Base-by-base conservation (phyloP, 2,329 filamentous ascomycete species). In the Eutypella sp. region DNA sequence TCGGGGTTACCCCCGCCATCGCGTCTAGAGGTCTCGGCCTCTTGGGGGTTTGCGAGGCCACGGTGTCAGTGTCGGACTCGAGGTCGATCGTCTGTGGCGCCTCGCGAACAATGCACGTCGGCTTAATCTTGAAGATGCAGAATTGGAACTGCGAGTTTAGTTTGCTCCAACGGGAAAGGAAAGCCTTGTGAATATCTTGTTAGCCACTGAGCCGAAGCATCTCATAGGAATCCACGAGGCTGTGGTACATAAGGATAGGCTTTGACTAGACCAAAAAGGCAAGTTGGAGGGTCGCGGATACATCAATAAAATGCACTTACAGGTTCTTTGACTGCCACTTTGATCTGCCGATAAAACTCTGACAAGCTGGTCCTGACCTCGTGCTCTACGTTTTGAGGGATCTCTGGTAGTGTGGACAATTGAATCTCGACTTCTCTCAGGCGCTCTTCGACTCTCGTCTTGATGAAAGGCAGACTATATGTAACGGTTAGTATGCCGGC, bases 371-470 rank as follows among this genome's bases (percentile, higher is more conserved):
- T 74, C 18, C 75, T 75, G 0, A 95, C 74, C 9, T 82, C 79
- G 0, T 82, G 70, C n/a, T 82, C 76, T 0, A 89, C 78, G 37
- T 89, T 87, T 0, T 70, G 65, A 0, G 85, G 84, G 0, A 87
- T 76, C 31, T 88, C 84, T 0, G 87, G 87, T 0, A 91, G 73
- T 0, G 65, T 67, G 0, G 61, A 52, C 0, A 95, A 71, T 46
- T 85, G 68, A 0, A 58, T 54, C 1, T 79, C 69, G 2, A 90
- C 79, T 0, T 70, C 60, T 0, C 64, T 50, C 0, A 86, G 72
- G 5, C 78, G 69, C 0, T 56, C 53, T 4, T 74, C 66, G 0
- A 80, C 68, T 40, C 82, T 82, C 1, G 67, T 64, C 48, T 78
- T 67, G 64, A 84, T 69, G 61, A 75, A 60, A 56, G 82, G 55